A percentile compares a stretch with the other conserved stretches of the same genome.
Conservation (phyloP, 2,329 filamentous ascomycete genomes). For the Penicillium palitans region DNA sequence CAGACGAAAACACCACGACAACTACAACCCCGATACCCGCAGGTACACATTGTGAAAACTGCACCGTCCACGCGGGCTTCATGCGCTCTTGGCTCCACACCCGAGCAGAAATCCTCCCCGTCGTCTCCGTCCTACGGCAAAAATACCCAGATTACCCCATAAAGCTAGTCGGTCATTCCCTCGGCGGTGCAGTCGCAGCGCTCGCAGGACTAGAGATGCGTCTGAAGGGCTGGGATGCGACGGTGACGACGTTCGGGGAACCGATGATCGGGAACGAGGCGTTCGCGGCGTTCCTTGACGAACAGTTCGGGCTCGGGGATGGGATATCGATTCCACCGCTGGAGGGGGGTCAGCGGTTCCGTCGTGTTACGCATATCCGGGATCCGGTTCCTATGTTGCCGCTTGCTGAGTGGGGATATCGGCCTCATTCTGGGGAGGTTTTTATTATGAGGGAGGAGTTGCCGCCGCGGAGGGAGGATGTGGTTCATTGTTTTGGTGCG, state of each 20-base stretch:
- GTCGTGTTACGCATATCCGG: slow-evolving; percentile 78
- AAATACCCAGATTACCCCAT: slow-evolving; percentile 71
- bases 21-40: background rate
- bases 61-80: slow-evolving; percentile 91
- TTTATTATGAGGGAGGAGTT: slow-evolving; percentile 74
- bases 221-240: slow-evolving; percentile 71
- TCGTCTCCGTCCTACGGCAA: slow-evolving; percentile 60
- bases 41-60: slow-evolving; percentile 71
- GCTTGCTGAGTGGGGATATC: slow-evolving; percentile 82
- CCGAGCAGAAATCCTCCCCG: slow-evolving; percentile 65
- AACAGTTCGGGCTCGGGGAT: slow-evolving; percentile 46
- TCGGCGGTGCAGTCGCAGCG: slow-evolving; percentile 88
- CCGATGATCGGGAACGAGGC: slow-evolving; percentile 63
- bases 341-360: slow-evolving; percentile 50
- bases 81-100: slow-evolving; percentile 79
- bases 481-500: slow-evolving; percentile 71
- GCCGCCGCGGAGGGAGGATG: slow-evolving; percentile 66
- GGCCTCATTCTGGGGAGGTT: slow-evolving; percentile 81
- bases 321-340: slow-evolving; percentile 19
- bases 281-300: slow-evolving; percentile 56
- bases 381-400: slow-evolving; percentile 91
- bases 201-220: slow-evolving; percentile 81
- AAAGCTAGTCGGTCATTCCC: slow-evolving; percentile 82
- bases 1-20: slow-evolving; percentile 36
- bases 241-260: slow-evolving; percentile 90